Evolutionary conservation across 2,329 filamentous ascomycete species (phyloP), one percentile per base, ranked within the genome.

Genomic region (Helotiales sp.): DNA sequence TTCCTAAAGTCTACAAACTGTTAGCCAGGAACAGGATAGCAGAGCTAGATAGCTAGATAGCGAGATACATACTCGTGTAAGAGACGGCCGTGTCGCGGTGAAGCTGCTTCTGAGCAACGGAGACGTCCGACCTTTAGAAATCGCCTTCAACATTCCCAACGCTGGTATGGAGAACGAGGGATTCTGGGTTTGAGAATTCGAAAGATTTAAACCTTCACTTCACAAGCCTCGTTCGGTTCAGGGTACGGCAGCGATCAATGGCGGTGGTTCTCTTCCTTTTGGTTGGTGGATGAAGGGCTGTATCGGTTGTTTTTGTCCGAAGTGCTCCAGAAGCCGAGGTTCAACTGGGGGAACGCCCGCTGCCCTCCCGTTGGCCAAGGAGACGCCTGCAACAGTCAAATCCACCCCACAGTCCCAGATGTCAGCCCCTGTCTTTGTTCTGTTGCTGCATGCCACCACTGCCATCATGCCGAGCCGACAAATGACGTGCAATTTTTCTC

Each of bases 91-190:
- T 30, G 71, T 69, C 28, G 72, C 65, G 45, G 71, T 70, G 69
- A 76, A 74, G 65, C 67, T 74, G 65, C 71, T 74, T 72, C 72
- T 74, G 65, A 78, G 74, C 68, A 74, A 71, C 63, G 73, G 70
- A 67, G 75, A 74, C 72, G 72, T 71, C 64, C 76, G 74, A 68
- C 75, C 69, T 65, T 73, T 76, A 50, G 73, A 72, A 47, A 78
- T 68, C 72, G 72, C 71, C 70, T 75, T 77, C 75, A 77, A 77
- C 76, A 78, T 78, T 70, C 70, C 75, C 68, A 67, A 72, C 54
- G 61, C 34, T 47, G 66, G 64, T 67, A 65, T 60, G 45, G 45
- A 58, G 54, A 63, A 59, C 66, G 67, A 61, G 28, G 64, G 10
- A 30, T 43, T 61, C 15, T 20, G 6, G 30, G 24, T 60, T 43